phyloP scores from a whole-genome alignment of 2,329 filamentous ascomycete species.

The Gyromitra esculenta region DNA sequence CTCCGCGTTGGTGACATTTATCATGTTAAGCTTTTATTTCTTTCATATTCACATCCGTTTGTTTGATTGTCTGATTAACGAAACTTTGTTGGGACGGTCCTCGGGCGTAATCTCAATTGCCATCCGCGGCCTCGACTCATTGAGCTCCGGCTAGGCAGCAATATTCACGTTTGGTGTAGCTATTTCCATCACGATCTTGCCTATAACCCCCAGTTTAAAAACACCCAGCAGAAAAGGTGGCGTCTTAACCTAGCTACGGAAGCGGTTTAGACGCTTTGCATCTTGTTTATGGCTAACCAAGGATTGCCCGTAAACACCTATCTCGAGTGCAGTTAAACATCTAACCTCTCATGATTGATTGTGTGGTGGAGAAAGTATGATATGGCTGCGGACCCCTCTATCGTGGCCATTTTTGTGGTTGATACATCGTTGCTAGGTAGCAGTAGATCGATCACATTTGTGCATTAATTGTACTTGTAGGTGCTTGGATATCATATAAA shows the following conservation, averaged over 20 bases:
- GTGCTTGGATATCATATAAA: slow-evolving; percentile 26
- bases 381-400: slow-evolving; percentile 13
- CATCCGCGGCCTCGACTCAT: slow-evolving; percentile 28
- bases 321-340: slow-evolving; percentile 28
- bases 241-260: slow-evolving; percentile 10
- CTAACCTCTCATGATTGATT: slow-evolving; percentile 4
- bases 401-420: slow-evolving; percentile 27
- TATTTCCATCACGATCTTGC: slow-evolving; percentile 11
- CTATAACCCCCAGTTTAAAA: slow-evolving; percentile 8
- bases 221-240: slow-evolving; percentile 7
- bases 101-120: slow-evolving; percentile 30
- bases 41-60: neutral
- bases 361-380: slow-evolving; percentile 14
- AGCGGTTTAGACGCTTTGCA: slow-evolving; percentile 20
- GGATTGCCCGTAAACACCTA: slow-evolving; percentile 26
- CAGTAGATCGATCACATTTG: slow-evolving; percentile 47
- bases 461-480: slow-evolving; percentile 9
- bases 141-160: slow-evolving; percentile 21
- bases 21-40: slow-evolving; percentile 6
- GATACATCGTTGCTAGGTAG: slow-evolving; percentile 26
- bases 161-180: slow-evolving; percentile 3
- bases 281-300: slow-evolving; percentile 22
- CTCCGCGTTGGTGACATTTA: slow-evolving; percentile 1
- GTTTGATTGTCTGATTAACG: slow-evolving; percentile 13
- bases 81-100: slow-evolving; percentile 17